Evolutionary conservation across 805 yeast genomes (phyloP).

Genomic region (Teunomyces panamensis): DNA sequence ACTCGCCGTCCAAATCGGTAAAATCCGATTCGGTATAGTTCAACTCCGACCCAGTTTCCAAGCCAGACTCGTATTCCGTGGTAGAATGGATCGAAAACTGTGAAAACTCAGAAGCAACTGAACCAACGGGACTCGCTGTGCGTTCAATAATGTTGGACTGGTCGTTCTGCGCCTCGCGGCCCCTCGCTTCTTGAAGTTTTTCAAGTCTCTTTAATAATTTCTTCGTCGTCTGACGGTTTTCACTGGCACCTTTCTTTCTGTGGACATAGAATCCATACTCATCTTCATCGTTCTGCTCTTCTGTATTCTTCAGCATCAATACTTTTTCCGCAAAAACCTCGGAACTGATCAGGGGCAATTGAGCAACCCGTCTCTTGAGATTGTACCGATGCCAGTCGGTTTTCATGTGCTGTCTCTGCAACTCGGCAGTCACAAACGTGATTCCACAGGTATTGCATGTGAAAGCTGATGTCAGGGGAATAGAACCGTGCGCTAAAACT

Average conservation of each 20-base stretch:
- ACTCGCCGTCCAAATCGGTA: constrained; percentile 13
- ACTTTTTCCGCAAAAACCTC: constrained; percentile 67
- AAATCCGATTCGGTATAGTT: constrained; percentile 30
- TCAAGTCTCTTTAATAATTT: constrained; percentile 22
- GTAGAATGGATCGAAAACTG: constrained; percentile 48
- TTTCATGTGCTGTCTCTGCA: constrained; percentile 92
- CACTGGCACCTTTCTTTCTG: constrained; percentile 19
- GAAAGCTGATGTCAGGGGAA: constrained; percentile 24
- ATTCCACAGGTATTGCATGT: constrained; percentile 91
- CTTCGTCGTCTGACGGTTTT: constrained; percentile 35
- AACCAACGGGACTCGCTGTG: constrained; percentile 50
- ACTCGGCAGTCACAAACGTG: constrained; percentile 74
- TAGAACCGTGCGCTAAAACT: constrained; percentile 24
- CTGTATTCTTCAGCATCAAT: constrained; percentile 14
- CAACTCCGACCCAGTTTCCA: constrained; percentile 52
- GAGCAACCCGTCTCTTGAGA: constrained; percentile 87
- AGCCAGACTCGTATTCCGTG: constrained; percentile 25
- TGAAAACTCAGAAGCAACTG: constrained; percentile 54
- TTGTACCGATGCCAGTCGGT: constrained; percentile 98
- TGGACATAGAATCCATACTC: constrained; percentile 52
- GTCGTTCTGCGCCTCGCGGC: constrained; percentile 23
- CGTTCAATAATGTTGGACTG: constrained; percentile 18
- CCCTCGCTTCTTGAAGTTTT: constrained; percentile 1
- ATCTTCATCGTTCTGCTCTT: constrained; percentile 35
- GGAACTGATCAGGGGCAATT: constrained; percentile 43